phyloP scores from a whole-genome alignment of 2,329 filamentous ascomycete species.

The Colletotrichum sp. region DNA sequence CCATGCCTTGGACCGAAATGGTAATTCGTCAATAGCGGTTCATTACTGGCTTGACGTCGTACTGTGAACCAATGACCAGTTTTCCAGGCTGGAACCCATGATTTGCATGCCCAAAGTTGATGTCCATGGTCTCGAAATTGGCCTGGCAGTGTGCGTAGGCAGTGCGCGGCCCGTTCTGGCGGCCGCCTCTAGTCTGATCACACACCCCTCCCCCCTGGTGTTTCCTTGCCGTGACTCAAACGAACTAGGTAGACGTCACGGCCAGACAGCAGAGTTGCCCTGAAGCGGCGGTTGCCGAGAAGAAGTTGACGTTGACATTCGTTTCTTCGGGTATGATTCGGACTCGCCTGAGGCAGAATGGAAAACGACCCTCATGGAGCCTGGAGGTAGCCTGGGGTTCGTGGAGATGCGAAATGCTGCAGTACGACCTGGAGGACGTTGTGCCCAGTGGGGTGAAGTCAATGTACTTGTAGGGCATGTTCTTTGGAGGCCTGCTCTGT shows the following conservation, averaged over 20 bases:
- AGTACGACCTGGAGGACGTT: neutral
- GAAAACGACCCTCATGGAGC: neutral
- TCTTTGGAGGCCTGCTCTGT: neutral
- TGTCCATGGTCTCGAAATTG: neutral
- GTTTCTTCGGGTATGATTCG: neutral
- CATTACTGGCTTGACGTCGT: neutral
- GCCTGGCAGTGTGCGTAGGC: constrained; percentile 10
- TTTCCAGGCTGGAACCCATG: neutral
- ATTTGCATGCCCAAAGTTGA: neutral
- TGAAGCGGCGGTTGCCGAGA: neutral
- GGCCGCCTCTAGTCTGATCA: neutral
- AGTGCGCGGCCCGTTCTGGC: constrained; percentile 12
- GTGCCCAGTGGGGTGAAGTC: neutral
- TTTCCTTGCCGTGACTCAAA: neutral
- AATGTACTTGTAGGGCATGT: neutral
- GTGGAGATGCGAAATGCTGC: neutral
- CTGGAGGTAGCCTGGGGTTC: neutral
- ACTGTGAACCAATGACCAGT: neutral
- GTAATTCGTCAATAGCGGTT: neutral
- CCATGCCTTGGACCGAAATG: neutral
- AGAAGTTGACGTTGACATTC: neutral
- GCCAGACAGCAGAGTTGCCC: neutral
- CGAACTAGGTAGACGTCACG: neutral
- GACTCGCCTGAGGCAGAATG: neutral
- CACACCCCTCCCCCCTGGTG: neutral